phyloP scores from a whole-genome alignment of 2,329 filamentous ascomycete species.

The Colletotrichum brevisporum region DNA sequence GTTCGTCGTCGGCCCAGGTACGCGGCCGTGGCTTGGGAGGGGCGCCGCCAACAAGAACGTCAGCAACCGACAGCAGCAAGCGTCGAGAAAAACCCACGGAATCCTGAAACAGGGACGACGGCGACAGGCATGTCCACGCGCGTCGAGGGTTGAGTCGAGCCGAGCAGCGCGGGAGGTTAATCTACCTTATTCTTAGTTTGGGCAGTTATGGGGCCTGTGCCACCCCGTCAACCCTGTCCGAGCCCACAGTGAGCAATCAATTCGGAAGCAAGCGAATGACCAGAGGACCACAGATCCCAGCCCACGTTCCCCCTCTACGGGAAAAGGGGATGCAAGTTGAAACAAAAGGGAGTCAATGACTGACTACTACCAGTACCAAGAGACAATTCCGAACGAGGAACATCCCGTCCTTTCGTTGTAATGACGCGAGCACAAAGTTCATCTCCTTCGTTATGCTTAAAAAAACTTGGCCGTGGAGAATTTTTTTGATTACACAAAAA shows the following conservation, averaged over 20 bases:
- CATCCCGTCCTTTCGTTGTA: no score
- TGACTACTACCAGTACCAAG: constrained; percentile 3
- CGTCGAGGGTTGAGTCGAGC: background rate
- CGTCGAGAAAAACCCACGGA: background rate
- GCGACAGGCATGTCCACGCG: constrained; percentile 19
- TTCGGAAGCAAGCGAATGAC: constrained; percentile 27
- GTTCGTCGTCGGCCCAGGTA: background rate
- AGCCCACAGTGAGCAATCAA: constrained; percentile 35
- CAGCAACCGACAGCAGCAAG: background rate
- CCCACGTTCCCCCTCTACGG: constrained; percentile 10
- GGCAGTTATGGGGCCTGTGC: constrained; percentile 9
- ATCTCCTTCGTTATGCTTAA: constrained; percentile 31
- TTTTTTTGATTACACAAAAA: constrained; percentile 1
- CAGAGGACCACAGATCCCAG: background rate
- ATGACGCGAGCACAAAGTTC: constrained; percentile 4
- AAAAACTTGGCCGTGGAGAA: constrained; percentile 1
- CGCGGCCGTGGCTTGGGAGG: constrained; percentile 1
- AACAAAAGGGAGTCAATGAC: constrained; percentile 28
- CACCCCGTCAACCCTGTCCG: constrained; percentile 4
- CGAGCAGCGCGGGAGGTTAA: constrained; percentile 31
- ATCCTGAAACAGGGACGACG: constrained; percentile 21
- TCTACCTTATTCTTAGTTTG: constrained; percentile 17
- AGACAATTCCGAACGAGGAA: no score
- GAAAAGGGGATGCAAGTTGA: constrained; percentile 14
- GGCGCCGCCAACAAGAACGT: constrained; percentile 2